These are phyloP conservation scores for Colletotrichum limetticola DNA, from an alignment of 2,329 filamentous ascomycete species.

Conservation along the genomic window DNA sequence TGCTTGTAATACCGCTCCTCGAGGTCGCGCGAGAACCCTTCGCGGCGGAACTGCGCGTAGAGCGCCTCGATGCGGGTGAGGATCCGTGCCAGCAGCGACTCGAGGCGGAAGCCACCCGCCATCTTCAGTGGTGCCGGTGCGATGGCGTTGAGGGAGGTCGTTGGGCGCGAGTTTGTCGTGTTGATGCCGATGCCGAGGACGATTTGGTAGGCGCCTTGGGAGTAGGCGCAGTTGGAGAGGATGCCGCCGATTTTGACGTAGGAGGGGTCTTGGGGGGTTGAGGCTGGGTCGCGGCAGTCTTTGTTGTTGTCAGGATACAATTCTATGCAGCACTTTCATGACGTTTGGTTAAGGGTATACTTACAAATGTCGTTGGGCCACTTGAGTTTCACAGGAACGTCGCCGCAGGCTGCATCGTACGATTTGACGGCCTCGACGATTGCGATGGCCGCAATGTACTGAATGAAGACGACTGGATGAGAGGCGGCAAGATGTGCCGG, in stretches of 20 bases:
- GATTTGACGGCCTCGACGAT: conserved; percentile 84
- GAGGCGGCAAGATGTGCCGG: conserved; percentile 75
- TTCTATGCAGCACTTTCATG: too few species aligned
- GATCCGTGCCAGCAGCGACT: conserved; percentile 84
- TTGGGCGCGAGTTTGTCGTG: conserved; percentile 83
- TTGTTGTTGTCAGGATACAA: too few species aligned
- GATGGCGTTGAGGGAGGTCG: conserved; percentile 84
- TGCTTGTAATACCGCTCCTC: conserved; percentile 81
- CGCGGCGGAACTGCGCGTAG: conserved; percentile 78
- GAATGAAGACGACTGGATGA: conserved; percentile 90
- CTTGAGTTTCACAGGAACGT: conserved; percentile 86
- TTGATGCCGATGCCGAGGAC: conserved; percentile 91
- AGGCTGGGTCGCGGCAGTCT: conserved; percentile 75
- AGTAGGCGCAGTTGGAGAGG: conserved; percentile 88
- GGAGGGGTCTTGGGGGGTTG: conserved; percentile 53
- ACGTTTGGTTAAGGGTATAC: too few species aligned
- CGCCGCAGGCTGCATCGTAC: conserved; percentile 81
- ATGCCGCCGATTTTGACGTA: conserved; percentile 96
- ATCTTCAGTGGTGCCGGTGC: conserved; percentile 58
- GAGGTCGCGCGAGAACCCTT: conserved; percentile 79
- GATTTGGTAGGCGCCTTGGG: conserved; percentile 80
- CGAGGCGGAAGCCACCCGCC: conserved; percentile 68
- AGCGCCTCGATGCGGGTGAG: conserved; percentile 81
- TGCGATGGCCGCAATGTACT: conserved; percentile 91
- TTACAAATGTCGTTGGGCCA: conserved; percentile 91